Evolutionary conservation across 176 grass and related monocot genomes (phyloP).

Genomic region (Elaeis guineensis): DNA sequence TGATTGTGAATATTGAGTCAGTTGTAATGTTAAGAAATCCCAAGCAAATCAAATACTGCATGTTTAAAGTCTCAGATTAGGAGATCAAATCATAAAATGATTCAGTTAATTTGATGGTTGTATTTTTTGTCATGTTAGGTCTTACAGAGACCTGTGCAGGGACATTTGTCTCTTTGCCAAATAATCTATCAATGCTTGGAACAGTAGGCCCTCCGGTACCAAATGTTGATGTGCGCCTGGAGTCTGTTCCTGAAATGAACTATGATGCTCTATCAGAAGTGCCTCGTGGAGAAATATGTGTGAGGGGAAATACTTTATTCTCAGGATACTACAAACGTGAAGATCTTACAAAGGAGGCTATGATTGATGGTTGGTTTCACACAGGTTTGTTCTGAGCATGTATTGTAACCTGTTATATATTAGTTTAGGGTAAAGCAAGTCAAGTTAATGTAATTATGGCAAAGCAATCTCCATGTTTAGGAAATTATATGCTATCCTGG

Average conservation of each 20-base stretch:
- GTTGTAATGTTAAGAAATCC: too few relatives aligned
- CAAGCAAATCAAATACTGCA: neutral
- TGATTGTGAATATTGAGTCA: too few relatives aligned
- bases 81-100: neutral
- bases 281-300: conserved; percentile 74
- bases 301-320: conserved; percentile 67
- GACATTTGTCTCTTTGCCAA: conserved; percentile 62
- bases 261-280: conserved; percentile 60
- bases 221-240: conserved; percentile 60
- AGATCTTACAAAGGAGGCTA: conserved; percentile 71
- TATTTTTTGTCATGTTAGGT: conserved; percentile 27
- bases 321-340: conserved; percentile 78
- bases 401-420: too few relatives aligned
- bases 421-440: too few relatives aligned
- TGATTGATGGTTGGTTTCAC: conserved; percentile 84
- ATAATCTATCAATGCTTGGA: conserved; percentile 74
- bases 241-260: conserved; percentile 75
- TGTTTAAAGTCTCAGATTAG: conserved; percentile 8
- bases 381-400: conserved; percentile 36
- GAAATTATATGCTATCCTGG: too few relatives aligned
- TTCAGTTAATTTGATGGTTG: neutral
- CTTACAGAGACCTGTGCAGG: conserved; percentile 82
- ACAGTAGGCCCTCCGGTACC: conserved; percentile 78
- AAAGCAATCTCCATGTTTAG: too few relatives aligned
- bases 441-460: too few relatives aligned